These are phyloP conservation scores for Casuarina cunninghamiana DNA, from an alignment of 306 rosid species.

Conservation along the genomic window DNA sequence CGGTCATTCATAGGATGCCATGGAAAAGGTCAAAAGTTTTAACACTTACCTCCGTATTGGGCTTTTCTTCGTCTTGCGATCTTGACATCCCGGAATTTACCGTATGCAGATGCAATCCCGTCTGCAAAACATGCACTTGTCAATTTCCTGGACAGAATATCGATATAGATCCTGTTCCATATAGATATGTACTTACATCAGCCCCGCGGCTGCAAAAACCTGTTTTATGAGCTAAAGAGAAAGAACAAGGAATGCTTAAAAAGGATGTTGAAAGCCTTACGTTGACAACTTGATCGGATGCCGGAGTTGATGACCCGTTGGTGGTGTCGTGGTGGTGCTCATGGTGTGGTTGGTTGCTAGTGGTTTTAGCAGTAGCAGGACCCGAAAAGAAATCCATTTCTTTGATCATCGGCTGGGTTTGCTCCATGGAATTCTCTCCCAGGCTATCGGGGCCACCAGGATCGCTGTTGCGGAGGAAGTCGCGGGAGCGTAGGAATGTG, in stretches of 20 bases:
- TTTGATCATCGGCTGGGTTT: slow-evolving; percentile 23
- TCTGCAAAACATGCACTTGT: slow-evolving; percentile 22
- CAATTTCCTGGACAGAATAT: background rate
- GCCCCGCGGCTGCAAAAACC: background rate
- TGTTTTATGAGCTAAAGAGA: background rate
- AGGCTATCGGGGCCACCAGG: slow-evolving; percentile 1
- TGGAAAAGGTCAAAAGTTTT: background rate
- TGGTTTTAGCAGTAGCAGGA: background rate
- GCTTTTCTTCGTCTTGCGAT: slow-evolving; percentile 1
- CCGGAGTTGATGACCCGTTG: slow-evolving; percentile 17
- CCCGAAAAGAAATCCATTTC: slow-evolving; percentile 47
- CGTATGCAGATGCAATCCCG: slow-evolving; percentile 34
- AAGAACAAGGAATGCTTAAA: background rate
- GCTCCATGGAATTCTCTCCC: background rate
- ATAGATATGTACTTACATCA: background rate
- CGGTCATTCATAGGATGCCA: background rate
- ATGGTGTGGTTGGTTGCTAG: background rate
- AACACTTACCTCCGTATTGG: slow-evolving; percentile 29
- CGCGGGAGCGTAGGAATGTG: slow-evolving; percentile 29
- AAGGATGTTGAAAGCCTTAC: slow-evolving; percentile 23
- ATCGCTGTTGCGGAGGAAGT: slow-evolving; percentile 1
- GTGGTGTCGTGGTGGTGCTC: slow-evolving; percentile 3
- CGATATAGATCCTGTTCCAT: too few species aligned
- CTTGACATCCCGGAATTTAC: slow-evolving; percentile 12
- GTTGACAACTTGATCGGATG: slow-evolving; percentile 17